A percentile compares a stretch with the other conserved stretches of the same genome.
Conservation (phyloP, 768 basidiomycete species). For the Rhodosporidiobolus odoratus region DNA sequence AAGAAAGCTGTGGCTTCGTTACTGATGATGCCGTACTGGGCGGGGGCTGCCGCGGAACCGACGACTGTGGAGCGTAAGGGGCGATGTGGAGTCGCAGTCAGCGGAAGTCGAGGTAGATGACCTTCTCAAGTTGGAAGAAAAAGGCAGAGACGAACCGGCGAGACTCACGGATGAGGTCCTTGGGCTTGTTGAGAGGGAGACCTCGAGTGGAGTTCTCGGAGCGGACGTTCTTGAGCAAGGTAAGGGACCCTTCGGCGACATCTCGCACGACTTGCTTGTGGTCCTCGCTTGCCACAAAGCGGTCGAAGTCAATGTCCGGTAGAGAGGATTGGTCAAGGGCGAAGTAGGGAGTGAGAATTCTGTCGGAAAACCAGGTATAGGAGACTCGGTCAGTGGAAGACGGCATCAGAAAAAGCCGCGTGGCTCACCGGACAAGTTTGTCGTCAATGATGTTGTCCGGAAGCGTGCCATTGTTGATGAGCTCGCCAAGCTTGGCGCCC, state of each 20-base stretch:
- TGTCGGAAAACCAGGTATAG: conserved; percentile 52
- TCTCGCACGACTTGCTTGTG: conserved; percentile 13
- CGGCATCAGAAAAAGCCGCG: background rate
- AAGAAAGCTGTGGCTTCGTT: background rate
- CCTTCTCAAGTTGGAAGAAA: too few relatives aligned
- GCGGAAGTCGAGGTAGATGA: background rate
- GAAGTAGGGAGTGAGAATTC: conserved; percentile 16
- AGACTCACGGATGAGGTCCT: conserved; percentile 4
- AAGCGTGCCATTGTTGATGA: conserved; percentile 12
- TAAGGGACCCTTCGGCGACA: conserved; percentile 16
- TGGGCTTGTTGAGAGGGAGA: conserved; percentile 12
- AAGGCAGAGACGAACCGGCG: background rate
- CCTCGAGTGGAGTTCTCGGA: background rate
- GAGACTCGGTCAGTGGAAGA: background rate
- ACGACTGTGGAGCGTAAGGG: background rate
- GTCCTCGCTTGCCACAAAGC: background rate
- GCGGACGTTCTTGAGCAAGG: conserved; percentile 37
- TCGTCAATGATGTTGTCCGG: conserved; percentile 18
- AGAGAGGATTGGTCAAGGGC: conserved; percentile 8
- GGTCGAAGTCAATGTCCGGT: background rate
- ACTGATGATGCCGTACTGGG: conserved; percentile 33
- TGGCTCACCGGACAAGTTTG: conserved; percentile 12
- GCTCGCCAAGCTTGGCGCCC: background rate
- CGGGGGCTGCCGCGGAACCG: conserved; percentile 33
- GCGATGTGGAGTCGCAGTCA: background rate